Percentiles rank a stretch among this genome's conserved stretches.
These are phyloP conservation scores for Glaciozyma antarctica DNA, from an alignment of 768 basidiomycete genomes.

Conservation along the genomic window DNA sequence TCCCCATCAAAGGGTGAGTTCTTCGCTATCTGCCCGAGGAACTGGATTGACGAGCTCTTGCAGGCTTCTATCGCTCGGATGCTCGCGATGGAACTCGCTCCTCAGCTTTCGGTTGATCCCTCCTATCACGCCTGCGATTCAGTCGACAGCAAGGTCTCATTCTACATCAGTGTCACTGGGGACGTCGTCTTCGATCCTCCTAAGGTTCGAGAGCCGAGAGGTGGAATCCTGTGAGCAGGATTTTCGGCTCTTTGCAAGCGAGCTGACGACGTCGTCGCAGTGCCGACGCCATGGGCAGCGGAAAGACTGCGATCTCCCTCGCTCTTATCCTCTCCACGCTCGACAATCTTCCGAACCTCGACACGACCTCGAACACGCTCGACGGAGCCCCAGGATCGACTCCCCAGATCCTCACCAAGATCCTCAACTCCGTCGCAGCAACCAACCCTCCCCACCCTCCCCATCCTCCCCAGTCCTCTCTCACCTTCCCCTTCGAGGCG, in stretches of 20 bases:
- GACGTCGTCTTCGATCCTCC: conserved; percentile 1
- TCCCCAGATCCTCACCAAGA: conserved; percentile 12
- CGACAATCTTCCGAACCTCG: conserved; percentile 23
- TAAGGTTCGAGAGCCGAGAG: conserved; percentile 12
- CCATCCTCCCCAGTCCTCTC: too few species aligned
- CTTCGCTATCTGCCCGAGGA: not conserved
- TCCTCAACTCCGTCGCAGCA: conserved; percentile 2
- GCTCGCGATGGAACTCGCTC: conserved; percentile 30
- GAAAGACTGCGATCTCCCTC: conserved; percentile 40
- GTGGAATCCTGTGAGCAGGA: conserved; percentile 22
- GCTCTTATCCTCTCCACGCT: conserved; percentile 36
- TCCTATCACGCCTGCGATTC: not conserved
- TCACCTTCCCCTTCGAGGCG: conserved; percentile 1
- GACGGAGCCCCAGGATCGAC: conserved; percentile 14
- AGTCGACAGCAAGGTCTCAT: not conserved
- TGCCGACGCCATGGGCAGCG: conserved; percentile 41
- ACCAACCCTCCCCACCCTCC: not conserved
- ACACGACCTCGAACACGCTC: conserved; percentile 21
- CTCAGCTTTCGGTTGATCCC: conserved; percentile 10
- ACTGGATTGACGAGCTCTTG: not conserved
- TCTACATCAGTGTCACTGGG: conserved; percentile 13
- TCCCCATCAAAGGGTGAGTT: conserved; percentile 25
- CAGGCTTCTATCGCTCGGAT: conserved; percentile 31
- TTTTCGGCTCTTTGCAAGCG: not conserved
- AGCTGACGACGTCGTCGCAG: conserved; percentile 11